Conservation (phyloP, 176 grass and related monocot genomes). For the Chrysopogon serrulatus region DNA sequence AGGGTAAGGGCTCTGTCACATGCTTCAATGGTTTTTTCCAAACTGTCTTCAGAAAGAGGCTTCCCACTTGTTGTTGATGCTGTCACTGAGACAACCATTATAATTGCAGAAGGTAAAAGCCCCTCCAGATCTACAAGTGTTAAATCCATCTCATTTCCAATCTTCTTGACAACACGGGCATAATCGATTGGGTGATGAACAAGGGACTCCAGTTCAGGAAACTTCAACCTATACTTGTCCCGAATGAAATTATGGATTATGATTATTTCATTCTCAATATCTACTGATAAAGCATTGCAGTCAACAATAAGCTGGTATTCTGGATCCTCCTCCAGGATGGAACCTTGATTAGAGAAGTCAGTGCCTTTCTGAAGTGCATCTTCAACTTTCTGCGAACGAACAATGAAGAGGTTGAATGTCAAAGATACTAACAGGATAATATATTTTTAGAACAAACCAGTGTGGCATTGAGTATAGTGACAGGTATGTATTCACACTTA, state of each 20-base stretch:
- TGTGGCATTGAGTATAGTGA: neutral
- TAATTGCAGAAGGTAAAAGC: conserved; percentile 86
- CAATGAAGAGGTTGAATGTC: neutral
- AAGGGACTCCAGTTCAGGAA: conserved; percentile 85
- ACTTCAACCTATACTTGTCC: conserved; percentile 81
- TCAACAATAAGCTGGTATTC: conserved; percentile 91
- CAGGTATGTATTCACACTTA: neutral
- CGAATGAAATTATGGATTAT: conserved; percentile 97
- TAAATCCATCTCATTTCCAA: conserved; percentile 86
- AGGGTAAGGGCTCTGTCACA: conserved; percentile 78
- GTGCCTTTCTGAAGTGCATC: conserved; percentile 64
- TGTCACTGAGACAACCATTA: conserved; percentile 84
- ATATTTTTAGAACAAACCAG: neutral
- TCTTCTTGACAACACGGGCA: conserved; percentile 89
- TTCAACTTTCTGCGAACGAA: conserved; percentile 67
- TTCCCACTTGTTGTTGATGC: conserved; percentile 90
- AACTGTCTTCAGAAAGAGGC: conserved; percentile 70
- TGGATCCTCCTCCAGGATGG: conserved; percentile 73
- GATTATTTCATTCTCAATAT: conserved; percentile 90
- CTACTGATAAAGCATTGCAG: conserved; percentile 83
- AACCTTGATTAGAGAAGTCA: conserved; percentile 44
- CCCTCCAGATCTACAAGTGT: conserved; percentile 86
- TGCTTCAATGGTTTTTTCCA: conserved; percentile 69
- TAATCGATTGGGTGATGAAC: conserved; percentile 96
- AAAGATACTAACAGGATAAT: neutral